A percentile compares a stretch with the other conserved stretches of the same genome.
These are phyloP conservation scores for Vitis cinerea DNA, from an alignment of 164 flowering plant species.

Conservation along the genomic window DNA sequence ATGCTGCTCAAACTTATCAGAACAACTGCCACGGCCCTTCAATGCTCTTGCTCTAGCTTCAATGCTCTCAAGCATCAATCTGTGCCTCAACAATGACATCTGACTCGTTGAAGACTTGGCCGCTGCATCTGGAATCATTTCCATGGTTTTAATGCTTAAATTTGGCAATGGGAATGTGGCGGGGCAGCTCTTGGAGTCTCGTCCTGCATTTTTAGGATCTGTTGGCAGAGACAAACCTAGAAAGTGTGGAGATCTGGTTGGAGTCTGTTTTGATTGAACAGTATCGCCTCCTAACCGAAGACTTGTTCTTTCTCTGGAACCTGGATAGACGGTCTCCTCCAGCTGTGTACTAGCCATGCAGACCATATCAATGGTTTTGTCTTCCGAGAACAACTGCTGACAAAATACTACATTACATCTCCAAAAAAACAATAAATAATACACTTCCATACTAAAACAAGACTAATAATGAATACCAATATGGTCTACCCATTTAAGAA, in stretches of 20 bases:
- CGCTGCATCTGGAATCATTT: slow-evolving; percentile 13
- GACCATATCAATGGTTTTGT: slow-evolving; percentile 5
- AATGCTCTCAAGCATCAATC: slow-evolving; percentile 50
- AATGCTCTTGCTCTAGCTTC: slow-evolving; percentile 27
- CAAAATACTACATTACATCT: background rate
- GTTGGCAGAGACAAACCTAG: slow-evolving; percentile 26
- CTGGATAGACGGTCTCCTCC: slow-evolving; percentile 11
- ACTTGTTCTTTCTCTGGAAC: slow-evolving; percentile 6
- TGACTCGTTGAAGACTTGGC: slow-evolving; percentile 21
- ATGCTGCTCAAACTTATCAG: slow-evolving; percentile 19
- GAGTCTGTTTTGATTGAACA: slow-evolving; percentile 7
- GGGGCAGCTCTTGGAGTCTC: slow-evolving; percentile 4
- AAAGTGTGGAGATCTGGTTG: slow-evolving; percentile 13
- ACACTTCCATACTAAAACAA: background rate
- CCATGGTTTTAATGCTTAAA: slow-evolving; percentile 6
- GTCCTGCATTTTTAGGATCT: slow-evolving; percentile 9
- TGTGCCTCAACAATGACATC: slow-evolving; percentile 27
- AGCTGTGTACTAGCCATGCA: slow-evolving; percentile 13
- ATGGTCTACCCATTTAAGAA: background rate
- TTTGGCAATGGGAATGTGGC: slow-evolving; percentile 10
- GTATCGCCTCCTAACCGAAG: slow-evolving; percentile 9
- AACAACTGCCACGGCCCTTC: slow-evolving; percentile 21
- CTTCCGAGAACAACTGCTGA: slow-evolving; percentile 27
- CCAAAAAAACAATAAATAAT: background rate
- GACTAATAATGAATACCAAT: background rate